phyloP scores from a whole-genome alignment of 1,284 basidiomycete species.

The Boletus sp. region DNA sequence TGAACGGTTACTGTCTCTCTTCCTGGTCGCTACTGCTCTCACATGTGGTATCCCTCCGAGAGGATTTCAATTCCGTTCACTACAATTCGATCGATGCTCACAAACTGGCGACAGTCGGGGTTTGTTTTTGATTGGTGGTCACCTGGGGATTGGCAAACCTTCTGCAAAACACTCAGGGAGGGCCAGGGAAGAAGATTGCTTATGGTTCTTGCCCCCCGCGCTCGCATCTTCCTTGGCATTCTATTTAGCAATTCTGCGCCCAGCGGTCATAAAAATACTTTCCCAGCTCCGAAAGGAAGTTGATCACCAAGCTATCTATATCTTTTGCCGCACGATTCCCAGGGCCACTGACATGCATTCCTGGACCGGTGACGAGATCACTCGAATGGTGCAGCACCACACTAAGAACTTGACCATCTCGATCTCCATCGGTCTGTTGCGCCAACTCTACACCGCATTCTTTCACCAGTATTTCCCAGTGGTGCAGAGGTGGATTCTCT shows the following conservation, averaged over 20 bases:
- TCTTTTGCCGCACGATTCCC: constrained; percentile 3
- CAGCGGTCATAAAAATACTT: neutral
- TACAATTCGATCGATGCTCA: neutral
- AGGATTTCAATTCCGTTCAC: constrained; percentile 7
- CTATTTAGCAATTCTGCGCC: constrained; percentile 2
- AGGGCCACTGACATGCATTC: neutral
- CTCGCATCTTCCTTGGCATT: neutral
- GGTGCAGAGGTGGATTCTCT: constrained; percentile 6
- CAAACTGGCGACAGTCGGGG: neutral
- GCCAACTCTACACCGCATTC: constrained; percentile 14
- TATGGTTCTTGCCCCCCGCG: constrained; percentile 10
- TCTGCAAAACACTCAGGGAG: constrained; percentile 1
- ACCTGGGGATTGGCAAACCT: constrained; percentile 10
- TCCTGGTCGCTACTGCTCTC: neutral
- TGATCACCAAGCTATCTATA: neutral
- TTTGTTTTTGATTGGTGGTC: constrained; percentile 11
- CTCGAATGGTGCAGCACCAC: neutral
- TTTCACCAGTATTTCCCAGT: constrained; percentile 16
- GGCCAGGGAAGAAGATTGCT: constrained; percentile 1
- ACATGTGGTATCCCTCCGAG: constrained; percentile 6
- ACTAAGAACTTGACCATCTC: neutral
- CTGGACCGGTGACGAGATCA: constrained; percentile 2
- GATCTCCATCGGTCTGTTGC: constrained; percentile 1
- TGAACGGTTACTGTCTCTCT: neutral
- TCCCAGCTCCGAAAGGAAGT: constrained; percentile 2